Evolutionary conservation across 2,329 filamentous ascomycete genomes (phyloP).

Genomic region (Macroventuria anomochaeta): DNA sequence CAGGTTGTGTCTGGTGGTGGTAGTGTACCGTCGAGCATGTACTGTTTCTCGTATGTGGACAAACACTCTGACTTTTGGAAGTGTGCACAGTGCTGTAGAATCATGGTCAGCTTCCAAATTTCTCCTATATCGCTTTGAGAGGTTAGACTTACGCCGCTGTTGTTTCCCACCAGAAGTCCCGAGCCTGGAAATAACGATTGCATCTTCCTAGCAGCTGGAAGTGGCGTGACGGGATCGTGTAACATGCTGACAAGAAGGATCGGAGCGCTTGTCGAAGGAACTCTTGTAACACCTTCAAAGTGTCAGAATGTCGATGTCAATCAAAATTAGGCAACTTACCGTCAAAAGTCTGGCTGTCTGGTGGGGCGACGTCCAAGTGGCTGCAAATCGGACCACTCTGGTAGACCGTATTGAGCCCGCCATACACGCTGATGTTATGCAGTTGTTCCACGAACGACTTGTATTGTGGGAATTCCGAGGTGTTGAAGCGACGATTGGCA

Average conservation of each 20-base stretch:
- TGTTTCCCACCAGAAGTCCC: slow-evolving; percentile 50
- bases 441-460: slow-evolving; percentile 1
- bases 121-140: not conserved
- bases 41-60: slow-evolving; percentile 17
- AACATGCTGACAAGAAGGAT: slow-evolving; percentile 20
- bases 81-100: slow-evolving; percentile 19
- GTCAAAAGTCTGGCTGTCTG: slow-evolving; percentile 28
- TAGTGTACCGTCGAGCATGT: slow-evolving; percentile 23
- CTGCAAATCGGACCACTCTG: slow-evolving; percentile 24
- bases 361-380: slow-evolving; percentile 19
- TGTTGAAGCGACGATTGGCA: slow-evolving; percentile 18
- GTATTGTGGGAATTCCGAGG: slow-evolving; percentile 15
- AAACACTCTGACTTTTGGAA: slow-evolving; percentile 21
- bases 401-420: slow-evolving; percentile 11
- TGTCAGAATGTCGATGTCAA: not conserved
- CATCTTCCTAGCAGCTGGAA: slow-evolving; percentile 47
- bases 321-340: slow-evolving; percentile 14
- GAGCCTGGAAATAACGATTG: slow-evolving; percentile 49
- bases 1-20: slow-evolving; percentile 19
- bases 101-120: not conserved
- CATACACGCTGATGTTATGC: slow-evolving; percentile 15
- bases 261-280: slow-evolving; percentile 12
- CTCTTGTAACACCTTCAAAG: slow-evolving; percentile 8
- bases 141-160: slow-evolving; percentile 19
- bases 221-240: slow-evolving; percentile 63